phyloP scores from a whole-genome alignment of 768 basidiomycete species.

The Austroboletus eburneus region DNA sequence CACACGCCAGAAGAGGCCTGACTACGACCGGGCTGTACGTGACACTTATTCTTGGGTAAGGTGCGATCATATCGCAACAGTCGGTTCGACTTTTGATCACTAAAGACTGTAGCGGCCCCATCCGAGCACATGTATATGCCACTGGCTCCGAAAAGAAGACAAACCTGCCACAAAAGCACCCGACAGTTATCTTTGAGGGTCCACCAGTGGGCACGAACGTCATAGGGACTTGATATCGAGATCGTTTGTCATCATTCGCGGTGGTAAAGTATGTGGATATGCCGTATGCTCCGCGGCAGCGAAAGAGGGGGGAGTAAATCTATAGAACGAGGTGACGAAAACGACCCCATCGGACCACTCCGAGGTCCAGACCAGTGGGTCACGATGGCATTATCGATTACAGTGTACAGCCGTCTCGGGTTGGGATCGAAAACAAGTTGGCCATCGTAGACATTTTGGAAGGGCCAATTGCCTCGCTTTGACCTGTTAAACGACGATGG shows the following conservation, averaged over 20 bases:
- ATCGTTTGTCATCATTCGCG: slow-evolving; percentile 1
- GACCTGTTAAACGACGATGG: background rate
- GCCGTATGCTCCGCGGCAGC: slow-evolving; percentile 1
- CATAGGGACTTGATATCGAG: slow-evolving; percentile 4
- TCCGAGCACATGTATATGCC: background rate
- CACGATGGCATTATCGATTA: background rate
- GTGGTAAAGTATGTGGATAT: background rate
- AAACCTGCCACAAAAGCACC: slow-evolving; percentile 8
- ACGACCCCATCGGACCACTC: background rate
- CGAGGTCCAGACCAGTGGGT: background rate
- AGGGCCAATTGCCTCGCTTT: background rate
- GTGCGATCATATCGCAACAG: slow-evolving; percentile 6
- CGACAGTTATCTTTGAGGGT: slow-evolving; percentile 9
- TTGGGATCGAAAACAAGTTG: too few relatives aligned
- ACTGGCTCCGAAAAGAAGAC: slow-evolving; percentile 1
- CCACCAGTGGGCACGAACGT: background rate
- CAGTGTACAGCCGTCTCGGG: background rate
- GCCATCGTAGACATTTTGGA: too few relatives aligned
- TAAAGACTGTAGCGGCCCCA: background rate
- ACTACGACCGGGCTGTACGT: background rate
- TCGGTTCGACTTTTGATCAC: background rate
- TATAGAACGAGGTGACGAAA: background rate
- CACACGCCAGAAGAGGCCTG: background rate
- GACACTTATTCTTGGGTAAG: background rate
- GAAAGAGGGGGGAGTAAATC: background rate